Evolutionary conservation across 441 rosid genomes (phyloP), one percentile per base, ranked within the genome.

Genomic region (Adansonia madagascariensis): DNA sequence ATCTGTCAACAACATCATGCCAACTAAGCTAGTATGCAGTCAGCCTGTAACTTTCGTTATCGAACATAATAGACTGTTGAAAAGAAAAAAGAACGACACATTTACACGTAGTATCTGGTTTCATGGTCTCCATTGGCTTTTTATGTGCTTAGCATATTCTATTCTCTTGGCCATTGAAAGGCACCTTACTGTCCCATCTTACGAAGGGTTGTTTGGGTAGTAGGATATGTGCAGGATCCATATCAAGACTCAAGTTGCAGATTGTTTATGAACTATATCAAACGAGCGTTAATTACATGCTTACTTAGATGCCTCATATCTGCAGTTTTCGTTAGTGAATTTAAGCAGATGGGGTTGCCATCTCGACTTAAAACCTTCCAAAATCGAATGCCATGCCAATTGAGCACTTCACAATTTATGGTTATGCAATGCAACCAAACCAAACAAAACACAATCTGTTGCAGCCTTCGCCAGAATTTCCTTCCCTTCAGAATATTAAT

Each of bases 91-190:
- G 15, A 55, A 15, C 39, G 17, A 31, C 81, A 50, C 63, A 49
- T 80, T 74, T 31, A 71, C 49, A 53, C 56, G 62, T 17, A 71
- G 60, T 31, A 69, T 74, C 46, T 41, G 75, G 57, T 27, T 79
- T 74, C 77, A 27, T 77, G 83, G 82, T 78, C 72, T 31, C 78
- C 63, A 74, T 71, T 78, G 63, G 75, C 53, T 49, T 49, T 49
- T 56, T 6, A 17, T 31, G 24, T 18, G 61, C 22, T 39, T 12
- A 61, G 65, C 65, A 61, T 61, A 61, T 61, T 61, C 65, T 61
- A 27, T 24, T 61, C 8, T 65, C 46, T 62, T 22, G 65, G 75
- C 22, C 17, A 14, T 5, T 22, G 20, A 3, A 69, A 41, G 64
- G 71, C 79, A 77, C 46, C 78, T 59, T 39, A 35, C 18, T 43